These are phyloP conservation scores for Ceratobasidium sp. DNA, from an alignment of 1,284 basidiomycete genomes.

Conservation along the genomic window DNA sequence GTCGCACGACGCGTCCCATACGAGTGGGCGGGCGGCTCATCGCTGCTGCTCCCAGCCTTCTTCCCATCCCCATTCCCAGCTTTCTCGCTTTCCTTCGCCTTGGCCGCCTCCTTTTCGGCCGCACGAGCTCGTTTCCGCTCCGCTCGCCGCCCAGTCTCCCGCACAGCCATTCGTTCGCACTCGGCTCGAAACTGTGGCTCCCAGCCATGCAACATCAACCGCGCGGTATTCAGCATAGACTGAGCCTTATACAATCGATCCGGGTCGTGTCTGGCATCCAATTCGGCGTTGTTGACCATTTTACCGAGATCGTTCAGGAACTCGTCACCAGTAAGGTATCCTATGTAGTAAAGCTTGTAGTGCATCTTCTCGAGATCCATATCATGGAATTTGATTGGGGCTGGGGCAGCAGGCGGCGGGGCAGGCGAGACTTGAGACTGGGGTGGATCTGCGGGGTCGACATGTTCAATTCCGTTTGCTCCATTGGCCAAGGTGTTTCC, in stretches of 20 bases:
- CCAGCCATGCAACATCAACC: conserved; percentile 90
- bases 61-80: conserved; percentile 50
- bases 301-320: conserved; percentile 90
- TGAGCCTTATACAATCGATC: conserved; percentile 86
- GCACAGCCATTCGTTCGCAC: conserved; percentile 87
- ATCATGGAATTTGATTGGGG: conserved; percentile 65
- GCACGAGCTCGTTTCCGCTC: conserved; percentile 66
- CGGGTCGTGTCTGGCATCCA: conserved; percentile 69
- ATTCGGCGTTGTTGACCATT: conserved; percentile 90
- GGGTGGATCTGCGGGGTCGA: not conserved
- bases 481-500: conserved; percentile 40
- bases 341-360: conserved; percentile 82
- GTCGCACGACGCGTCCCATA: conserved; percentile 70
- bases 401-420: conserved; percentile 53
- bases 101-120: conserved; percentile 61
- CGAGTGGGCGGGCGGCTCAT: conserved; percentile 50
- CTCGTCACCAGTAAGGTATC: conserved; percentile 87
- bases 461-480: conserved; percentile 52
- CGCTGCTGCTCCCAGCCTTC: conserved; percentile 52
- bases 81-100: conserved; percentile 47
- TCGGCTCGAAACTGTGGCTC: conserved; percentile 85
- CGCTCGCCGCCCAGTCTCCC: conserved; percentile 77
- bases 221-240: conserved; percentile 88
- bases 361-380: conserved; percentile 95
- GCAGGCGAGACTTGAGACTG: conserved; percentile 54